Base-by-base conservation (phyloP, 2,329 filamentous ascomycete species). In the Exophiala calicioides region DNA sequence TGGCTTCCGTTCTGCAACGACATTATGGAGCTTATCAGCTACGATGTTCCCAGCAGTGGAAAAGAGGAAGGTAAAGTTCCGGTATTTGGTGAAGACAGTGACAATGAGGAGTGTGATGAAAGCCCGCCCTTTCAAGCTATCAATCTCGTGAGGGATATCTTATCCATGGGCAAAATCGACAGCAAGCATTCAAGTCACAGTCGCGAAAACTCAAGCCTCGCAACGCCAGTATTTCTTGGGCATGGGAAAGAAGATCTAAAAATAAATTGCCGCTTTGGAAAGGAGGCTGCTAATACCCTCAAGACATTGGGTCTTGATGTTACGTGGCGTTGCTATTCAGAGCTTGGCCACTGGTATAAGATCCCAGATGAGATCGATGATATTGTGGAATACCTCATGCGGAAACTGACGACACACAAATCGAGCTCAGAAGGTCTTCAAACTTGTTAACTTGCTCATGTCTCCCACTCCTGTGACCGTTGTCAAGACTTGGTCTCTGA, bases 301-400 rank as follows among this genome's bases (percentile, higher is more conserved):
- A 7, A 27, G 24, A 27, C 12, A 12, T 27, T 27, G 24, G 24
- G 24, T 7, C 7, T 27, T 7, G 16, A 63, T 0, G 68, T 73
- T 3, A 42, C 60, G 8, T 73, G 68, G 67, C 66, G 67, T 42
- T 26, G 50, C 0, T 79, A 77, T 57, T 20, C 59, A 3, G 63
- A 55, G 0, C 60, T 67, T 23, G 73, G 72, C 0, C 74, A 77
- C 49, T 76, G 75, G 71, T 74, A 75, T 51, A 73, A 68, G 47
- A 60, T 74, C 10, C 72, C 72, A 0, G 69, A 76, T 33, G 69
- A 74, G 52, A 69, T 75, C 47, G 68, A 77, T 52, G 71, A 77
- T 57, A 68, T 76, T 37, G 53, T 67, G 39, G 29, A 43, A 18
- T 43, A 21, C 21, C 39, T 43, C 38, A 32, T 10, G 27, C 24